phyloP scores from a whole-genome alignment of 768 basidiomycete species.

The Butyriboletus loyo region DNA sequence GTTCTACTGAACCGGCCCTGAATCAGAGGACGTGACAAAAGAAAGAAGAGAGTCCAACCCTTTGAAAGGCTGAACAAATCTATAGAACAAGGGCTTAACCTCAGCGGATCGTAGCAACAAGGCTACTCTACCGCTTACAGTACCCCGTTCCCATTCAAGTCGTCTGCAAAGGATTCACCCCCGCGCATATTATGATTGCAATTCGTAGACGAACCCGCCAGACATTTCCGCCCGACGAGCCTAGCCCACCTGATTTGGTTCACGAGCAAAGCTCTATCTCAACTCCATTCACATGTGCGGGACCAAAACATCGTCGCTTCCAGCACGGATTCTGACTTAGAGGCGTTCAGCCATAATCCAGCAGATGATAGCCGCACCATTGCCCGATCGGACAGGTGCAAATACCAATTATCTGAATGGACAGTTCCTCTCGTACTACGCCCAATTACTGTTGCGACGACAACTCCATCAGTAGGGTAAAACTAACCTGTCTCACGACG shows the following conservation, averaged over 20 bases:
- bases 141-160: conserved; percentile 74
- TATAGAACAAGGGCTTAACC: conserved; percentile 71
- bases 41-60: too few species aligned
- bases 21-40: not conserved
- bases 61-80: conserved; percentile 53
- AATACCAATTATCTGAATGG: conserved; percentile 83
- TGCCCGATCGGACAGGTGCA: conserved; percentile 76
- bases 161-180: conserved; percentile 77
- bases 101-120: conserved; percentile 77
- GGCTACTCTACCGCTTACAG: conserved; percentile 77
- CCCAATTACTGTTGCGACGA: not conserved
- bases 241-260: conserved; percentile 59
- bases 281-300: conserved; percentile 35
- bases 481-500: not conserved
- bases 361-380: conserved; percentile 77
- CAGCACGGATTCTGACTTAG: conserved; percentile 81
- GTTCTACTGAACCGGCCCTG: conserved; percentile 2
- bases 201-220: conserved; percentile 41
- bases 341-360: conserved; percentile 85
- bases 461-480: not conserved
- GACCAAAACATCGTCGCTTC: conserved; percentile 70
- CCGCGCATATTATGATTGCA: conserved; percentile 65
- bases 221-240: conserved; percentile 51
- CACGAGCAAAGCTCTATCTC: conserved; percentile 62
- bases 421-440: conserved; percentile 52